These are phyloP conservation scores for Cryomyces minteri DNA, from an alignment of 495 filamentous ascomycete genomes.

Conservation along the genomic window DNA sequence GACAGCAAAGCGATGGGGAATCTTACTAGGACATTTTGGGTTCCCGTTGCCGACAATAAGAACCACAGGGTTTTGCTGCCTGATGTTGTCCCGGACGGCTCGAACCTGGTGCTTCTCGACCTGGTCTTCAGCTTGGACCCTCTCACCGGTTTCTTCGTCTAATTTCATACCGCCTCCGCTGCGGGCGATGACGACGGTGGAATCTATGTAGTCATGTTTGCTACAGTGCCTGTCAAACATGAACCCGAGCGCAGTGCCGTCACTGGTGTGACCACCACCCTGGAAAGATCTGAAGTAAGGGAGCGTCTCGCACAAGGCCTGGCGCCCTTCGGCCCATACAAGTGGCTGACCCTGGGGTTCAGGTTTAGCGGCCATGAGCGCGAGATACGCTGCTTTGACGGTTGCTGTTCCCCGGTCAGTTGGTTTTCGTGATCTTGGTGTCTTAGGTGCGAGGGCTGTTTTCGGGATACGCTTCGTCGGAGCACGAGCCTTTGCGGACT, in stretches of 20 bases:
- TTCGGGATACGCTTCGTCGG: no score
- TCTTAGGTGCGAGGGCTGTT: no score
- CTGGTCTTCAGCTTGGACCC: conserved; percentile 12
- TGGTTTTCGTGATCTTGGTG: no score
- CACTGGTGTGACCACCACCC: conserved; percentile 33
- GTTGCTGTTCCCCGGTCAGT: no score
- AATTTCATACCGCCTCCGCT: conserved; percentile 14
- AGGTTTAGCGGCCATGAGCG: conserved; percentile 7
- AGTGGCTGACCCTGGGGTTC: conserved; percentile 26
- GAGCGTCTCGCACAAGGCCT: conserved; percentile 46
- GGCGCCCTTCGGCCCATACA: conserved; percentile 41
- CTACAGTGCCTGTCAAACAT: conserved; percentile 41
- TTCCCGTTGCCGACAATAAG: conserved; percentile 31
- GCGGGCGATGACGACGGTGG: conserved; percentile 42
- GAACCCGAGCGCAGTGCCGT: conserved; percentile 32
- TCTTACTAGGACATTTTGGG: conserved; percentile 27
- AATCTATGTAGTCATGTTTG: conserved; percentile 36
- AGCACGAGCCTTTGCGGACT: no score
- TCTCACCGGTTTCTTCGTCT: conserved; percentile 10
- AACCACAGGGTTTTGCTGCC: conserved; percentile 15
- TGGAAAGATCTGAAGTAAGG: conserved; percentile 47
- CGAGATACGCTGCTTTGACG: no score
- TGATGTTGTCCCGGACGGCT: conserved; percentile 13
- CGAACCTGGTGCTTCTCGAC: conserved; percentile 3
- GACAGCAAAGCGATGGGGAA: conserved; percentile 49